A percentile compares a stretch with the other conserved stretches of the same genome.
These are phyloP conservation scores for Purpureocillium lavendulum DNA, from an alignment of 2,329 filamentous ascomycete species.

Conservation along the genomic window DNA sequence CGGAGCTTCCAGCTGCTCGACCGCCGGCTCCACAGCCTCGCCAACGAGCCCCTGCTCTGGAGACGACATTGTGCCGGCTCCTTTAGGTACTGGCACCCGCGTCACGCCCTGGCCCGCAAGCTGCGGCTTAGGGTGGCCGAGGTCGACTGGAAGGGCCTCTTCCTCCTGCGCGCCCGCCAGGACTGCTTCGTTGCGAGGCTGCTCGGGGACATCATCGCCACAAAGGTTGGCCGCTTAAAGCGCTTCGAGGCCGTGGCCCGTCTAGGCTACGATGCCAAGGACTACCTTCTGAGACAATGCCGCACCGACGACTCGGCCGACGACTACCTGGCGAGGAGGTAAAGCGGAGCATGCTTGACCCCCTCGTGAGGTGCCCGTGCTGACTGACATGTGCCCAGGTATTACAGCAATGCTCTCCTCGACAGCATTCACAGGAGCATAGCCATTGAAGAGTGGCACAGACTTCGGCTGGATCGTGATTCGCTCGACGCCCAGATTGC, in stretches of 20 bases:
- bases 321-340: conserved; percentile 70
- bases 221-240: conserved; percentile 59
- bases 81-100: conserved; percentile 68
- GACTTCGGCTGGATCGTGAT: conserved; percentile 13
- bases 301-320: conserved; percentile 48
- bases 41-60: conserved; percentile 72
- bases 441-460: conserved; percentile 71
- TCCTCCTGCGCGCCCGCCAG: conserved; percentile 43
- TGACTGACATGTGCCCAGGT: conserved; percentile 37
- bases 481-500: conserved; percentile 24
- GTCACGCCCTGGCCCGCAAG: conserved; percentile 52
- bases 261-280: conserved; percentile 81
- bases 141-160: conserved; percentile 69
- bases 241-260: conserved; percentile 63
- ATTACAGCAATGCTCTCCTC: conserved; percentile 67
- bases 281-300: conserved; percentile 64
- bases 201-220: conserved; percentile 62
- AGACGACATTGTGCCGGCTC: conserved; percentile 58
- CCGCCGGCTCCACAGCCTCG: conserved; percentile 54
- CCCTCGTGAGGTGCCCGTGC: background rate
- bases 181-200: conserved; percentile 43
- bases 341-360: conserved; percentile 9
- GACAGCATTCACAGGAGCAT: conserved; percentile 73
- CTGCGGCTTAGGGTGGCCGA: conserved; percentile 41
- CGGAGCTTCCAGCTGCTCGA: conserved; percentile 44